These are phyloP conservation scores for Ramaria sp. DNA, from an alignment of 768 basidiomycete species.

Conservation along the genomic window DNA sequence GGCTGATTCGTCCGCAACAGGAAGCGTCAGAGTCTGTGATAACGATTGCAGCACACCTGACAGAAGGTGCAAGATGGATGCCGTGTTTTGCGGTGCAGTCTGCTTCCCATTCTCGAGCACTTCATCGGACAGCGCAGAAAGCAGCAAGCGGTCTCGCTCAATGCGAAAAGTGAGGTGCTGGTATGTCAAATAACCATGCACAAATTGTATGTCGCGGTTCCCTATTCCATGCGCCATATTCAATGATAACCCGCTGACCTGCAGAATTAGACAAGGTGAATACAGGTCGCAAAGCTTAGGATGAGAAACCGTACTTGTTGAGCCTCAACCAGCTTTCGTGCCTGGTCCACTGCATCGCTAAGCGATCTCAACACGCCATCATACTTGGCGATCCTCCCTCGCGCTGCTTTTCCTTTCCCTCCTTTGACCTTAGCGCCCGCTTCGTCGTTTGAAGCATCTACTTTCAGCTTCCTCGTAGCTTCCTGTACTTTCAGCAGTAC, in stretches of 20 bases:
- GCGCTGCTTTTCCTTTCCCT: slow-evolving; percentile 35
- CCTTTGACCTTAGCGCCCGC: slow-evolving; percentile 25
- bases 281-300: not conserved
- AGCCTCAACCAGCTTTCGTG: slow-evolving; percentile 69
- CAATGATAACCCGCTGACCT: slow-evolving; percentile 27
- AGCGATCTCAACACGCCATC: slow-evolving; percentile 76
- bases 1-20: slow-evolving; percentile 79
- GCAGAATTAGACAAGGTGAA: not conserved
- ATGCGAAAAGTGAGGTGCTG: slow-evolving; percentile 81
- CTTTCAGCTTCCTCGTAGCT: slow-evolving; percentile 48
- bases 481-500: slow-evolving; percentile 76
- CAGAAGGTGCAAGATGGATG: slow-evolving; percentile 23
- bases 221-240: slow-evolving; percentile 27
- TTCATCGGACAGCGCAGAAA: slow-evolving; percentile 37
- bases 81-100: slow-evolving; percentile 1
- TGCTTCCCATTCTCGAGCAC: not conserved
- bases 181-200: slow-evolving; percentile 81
- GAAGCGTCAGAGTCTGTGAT: slow-evolving; percentile 72
- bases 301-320: slow-evolving; percentile 53
- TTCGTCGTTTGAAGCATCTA: slow-evolving; percentile 18
- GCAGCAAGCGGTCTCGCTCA: slow-evolving; percentile 77
- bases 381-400: slow-evolving; percentile 75
- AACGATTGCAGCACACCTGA: slow-evolving; percentile 81
- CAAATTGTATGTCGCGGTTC: slow-evolving; percentile 66
- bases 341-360: slow-evolving; percentile 83